Percentiles rank a stretch among this genome's conserved stretches.
Conservation (phyloP, 2,329 filamentous ascomycete species). For the Trichoderma oligosporum region DNA sequence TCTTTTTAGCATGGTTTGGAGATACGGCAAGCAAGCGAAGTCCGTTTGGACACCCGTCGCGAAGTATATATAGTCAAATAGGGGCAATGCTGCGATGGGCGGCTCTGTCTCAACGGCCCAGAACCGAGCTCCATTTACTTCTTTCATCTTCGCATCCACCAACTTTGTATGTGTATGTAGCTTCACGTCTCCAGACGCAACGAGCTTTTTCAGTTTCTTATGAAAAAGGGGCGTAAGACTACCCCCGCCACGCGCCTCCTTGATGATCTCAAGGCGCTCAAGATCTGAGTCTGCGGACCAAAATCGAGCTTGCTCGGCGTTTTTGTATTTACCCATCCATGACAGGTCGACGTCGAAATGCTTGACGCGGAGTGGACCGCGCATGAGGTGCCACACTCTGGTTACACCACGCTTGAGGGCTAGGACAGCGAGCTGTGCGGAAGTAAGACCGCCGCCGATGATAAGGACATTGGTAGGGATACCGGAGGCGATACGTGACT, state of each 20-base stretch:
- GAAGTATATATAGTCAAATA: slow-evolving; percentile 68
- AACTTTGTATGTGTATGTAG: slow-evolving; percentile 59
- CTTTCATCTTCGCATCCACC: slow-evolving; percentile 47
- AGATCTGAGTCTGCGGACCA: slow-evolving; percentile 71
- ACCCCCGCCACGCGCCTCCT: slow-evolving; percentile 66
- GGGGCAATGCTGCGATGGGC: slow-evolving; percentile 48
- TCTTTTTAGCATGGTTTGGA: slow-evolving; percentile 55
- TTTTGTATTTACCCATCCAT: slow-evolving; percentile 82
- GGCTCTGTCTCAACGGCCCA: slow-evolving; percentile 52
- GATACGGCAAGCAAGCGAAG: slow-evolving; percentile 56
- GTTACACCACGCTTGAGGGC: slow-evolving; percentile 61
- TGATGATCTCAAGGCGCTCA: slow-evolving; percentile 63
- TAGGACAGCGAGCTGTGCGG: slow-evolving; percentile 68
- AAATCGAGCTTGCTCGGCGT: slow-evolving; percentile 71
- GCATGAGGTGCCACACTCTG: slow-evolving; percentile 68
- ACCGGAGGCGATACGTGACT: slow-evolving; percentile 46
- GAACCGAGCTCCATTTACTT: slow-evolving; percentile 30
- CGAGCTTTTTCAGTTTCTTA: slow-evolving; percentile 62
- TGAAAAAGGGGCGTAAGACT: slow-evolving; percentile 68
- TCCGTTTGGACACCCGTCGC: slow-evolving; percentile 69
- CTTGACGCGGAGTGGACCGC: slow-evolving; percentile 59
- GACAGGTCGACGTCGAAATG: slow-evolving; percentile 72
- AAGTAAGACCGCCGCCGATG: slow-evolving; percentile 72
- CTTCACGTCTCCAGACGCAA: slow-evolving; percentile 47
- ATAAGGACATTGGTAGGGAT: slow-evolving; percentile 62